Base-by-base conservation (phyloP, 805 yeast species). In the Teunomyces aglyptinius region DNA sequence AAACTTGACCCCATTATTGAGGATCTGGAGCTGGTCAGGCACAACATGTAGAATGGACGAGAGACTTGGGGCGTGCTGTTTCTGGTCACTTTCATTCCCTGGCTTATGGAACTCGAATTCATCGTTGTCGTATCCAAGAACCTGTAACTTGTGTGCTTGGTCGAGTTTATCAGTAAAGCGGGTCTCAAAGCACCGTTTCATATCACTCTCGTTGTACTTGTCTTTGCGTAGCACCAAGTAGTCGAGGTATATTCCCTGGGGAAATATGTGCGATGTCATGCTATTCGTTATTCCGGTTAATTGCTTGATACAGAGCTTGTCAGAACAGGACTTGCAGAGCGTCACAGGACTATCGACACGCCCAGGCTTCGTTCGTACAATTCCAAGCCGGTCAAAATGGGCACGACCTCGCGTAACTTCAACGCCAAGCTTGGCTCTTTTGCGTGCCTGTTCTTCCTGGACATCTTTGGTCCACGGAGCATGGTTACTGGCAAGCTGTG, bases 361-460 rank as follows among this genome's bases (percentile, higher is more conserved):
- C 1, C 99, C 99, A 0, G 98, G 99, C 59, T 94, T 92, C 0
- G 98, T 91, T 51, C 99, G 72, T 1, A 92, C 90, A 6, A 70
- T 64, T 0, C 96, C 96, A 2, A 75, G 64, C 15, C 65, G 55
- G 12, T 65, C 67, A 52, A 80, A 84, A 59, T 80, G 71, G 29
- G 76, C 77, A 33, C 96, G 63, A 0, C 97, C 97, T 55, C 96
- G 60, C 3, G 51, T 42, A 2, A 57, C 19, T 8, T n/a, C 15
- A 16, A 6, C 34, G 6, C n/a, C 13, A 20, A 41, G 7, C 15
- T 41, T 41, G 32, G 44, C 43, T 49, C 50, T 32, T 53, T 51
- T 59, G 57, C 19, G 46, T 16, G 12, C 39, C 44, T 3, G 50
- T 47, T 31, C 19, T 49, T 16, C 38, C 45, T 16, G 44, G 56